Evolutionary conservation across 129 eudicot genomes (phyloP).

Genomic region (Saussurea involucrata): DNA sequence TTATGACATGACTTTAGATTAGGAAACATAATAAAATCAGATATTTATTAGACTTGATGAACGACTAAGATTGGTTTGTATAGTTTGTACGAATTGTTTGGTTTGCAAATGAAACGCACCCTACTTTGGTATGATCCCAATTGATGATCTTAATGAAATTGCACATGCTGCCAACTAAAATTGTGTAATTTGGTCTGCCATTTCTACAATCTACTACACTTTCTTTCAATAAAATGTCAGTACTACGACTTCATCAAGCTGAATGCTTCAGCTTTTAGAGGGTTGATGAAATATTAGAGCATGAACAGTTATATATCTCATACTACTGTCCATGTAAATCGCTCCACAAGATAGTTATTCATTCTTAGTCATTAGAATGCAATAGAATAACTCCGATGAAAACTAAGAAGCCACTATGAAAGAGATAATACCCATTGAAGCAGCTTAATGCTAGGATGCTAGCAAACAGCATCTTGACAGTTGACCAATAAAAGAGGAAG

Average conservation of each 20-base stretch:
- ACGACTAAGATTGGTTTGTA: too few species aligned
- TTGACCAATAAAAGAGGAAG: not conserved
- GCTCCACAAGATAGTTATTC: not conserved
- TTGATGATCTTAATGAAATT: not conserved
- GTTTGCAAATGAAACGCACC: too few species aligned
- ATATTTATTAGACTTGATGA: too few species aligned
- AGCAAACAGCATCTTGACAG: not conserved
- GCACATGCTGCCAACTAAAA: not conserved
- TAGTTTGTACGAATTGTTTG: too few species aligned
- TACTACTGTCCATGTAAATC: not conserved
- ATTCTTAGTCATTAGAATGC: not conserved
- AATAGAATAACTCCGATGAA: not conserved
- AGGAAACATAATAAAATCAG: too few species aligned
- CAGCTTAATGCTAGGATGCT: not conserved
- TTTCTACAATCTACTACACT: conserved; percentile 13
- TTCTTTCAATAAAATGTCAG: not conserved
- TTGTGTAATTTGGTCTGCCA: conserved; percentile 1
- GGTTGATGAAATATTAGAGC: not conserved
- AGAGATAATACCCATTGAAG: not conserved
- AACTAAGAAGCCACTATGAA: not conserved
- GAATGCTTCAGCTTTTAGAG: not conserved
- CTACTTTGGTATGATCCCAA: not conserved
- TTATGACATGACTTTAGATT: too few species aligned
- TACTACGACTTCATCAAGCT: not conserved
- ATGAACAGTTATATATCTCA: not conserved